A percentile compares a stretch with the other conserved stretches of the same genome.
Conservation (phyloP, 495 filamentous ascomycete genomes). For the Stereocaulon alpinum region DNA sequence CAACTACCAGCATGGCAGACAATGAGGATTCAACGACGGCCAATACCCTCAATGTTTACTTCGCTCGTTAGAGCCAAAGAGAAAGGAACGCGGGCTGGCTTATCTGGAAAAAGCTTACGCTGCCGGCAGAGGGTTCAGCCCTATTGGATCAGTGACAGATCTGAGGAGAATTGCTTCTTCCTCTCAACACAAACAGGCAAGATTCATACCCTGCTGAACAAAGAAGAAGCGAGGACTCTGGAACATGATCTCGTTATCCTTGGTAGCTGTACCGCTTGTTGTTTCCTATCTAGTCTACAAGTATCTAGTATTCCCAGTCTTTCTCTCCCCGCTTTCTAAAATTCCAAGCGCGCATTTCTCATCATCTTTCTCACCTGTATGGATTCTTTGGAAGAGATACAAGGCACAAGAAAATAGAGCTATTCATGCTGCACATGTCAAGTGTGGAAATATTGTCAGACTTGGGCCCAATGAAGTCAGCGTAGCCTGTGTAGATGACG, state of each 20-base stretch:
- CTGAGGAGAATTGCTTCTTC: not conserved
- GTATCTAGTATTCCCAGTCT: slow-evolving; percentile 45
- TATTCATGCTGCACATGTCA: slow-evolving; percentile 45
- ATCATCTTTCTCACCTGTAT: slow-evolving; percentile 45
- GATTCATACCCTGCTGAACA: no score
- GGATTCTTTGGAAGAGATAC: slow-evolving; percentile 50
- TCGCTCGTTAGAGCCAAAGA: no score
- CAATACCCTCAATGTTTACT: no score
- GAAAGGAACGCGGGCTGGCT: no score
- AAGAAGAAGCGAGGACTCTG: not conserved
- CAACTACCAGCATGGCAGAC: no score
- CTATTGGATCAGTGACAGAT: not conserved
- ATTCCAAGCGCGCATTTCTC: slow-evolving; percentile 60
- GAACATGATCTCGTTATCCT: not conserved
- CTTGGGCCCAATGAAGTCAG: slow-evolving; percentile 58
- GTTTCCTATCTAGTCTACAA: slow-evolving; percentile 29
- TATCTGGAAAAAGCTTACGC: not conserved
- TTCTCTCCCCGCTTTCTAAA: slow-evolving; percentile 52
- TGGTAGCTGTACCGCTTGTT: not conserved
- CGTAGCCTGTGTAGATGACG: slow-evolving; percentile 44
- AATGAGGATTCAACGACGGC: no score
- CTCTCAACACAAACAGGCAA: not conserved
- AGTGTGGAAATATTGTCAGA: slow-evolving; percentile 48
- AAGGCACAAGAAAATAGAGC: slow-evolving; percentile 40
- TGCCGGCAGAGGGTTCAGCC: not conserved